phyloP scores from a whole-genome alignment of 2,329 filamentous ascomycete genomes.

The Xenosphaeropsis pyriputrescens region DNA sequence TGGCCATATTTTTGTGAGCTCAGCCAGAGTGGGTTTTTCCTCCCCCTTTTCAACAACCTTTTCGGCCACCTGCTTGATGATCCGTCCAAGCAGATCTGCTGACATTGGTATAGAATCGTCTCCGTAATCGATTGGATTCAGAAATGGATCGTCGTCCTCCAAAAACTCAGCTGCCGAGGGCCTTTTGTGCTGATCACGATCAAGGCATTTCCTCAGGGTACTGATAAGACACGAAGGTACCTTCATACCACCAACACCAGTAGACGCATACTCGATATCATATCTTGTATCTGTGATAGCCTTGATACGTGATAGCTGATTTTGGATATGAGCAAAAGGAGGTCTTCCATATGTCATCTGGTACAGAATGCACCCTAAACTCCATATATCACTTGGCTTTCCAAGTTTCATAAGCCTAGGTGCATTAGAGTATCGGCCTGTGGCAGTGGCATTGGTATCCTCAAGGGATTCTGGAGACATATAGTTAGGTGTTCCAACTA shows the following conservation, averaged over 20 bases:
- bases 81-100: constrained; percentile 44
- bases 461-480: constrained; percentile 94
- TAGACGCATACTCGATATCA: constrained; percentile 54
- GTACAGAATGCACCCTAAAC: constrained; percentile 88
- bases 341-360: constrained; percentile 98
- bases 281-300: constrained; percentile 73
- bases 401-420: constrained; percentile 87
- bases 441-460: constrained; percentile 54
- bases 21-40: constrained; percentile 40
- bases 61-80: constrained; percentile 40
- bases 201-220: constrained; percentile 48
- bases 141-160: constrained; percentile 41
- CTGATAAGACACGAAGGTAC: constrained; percentile 44
- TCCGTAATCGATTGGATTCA: constrained; percentile 42
- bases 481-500: constrained; percentile 94
- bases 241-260: constrained; percentile 48
- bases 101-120: constrained; percentile 42
- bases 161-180: constrained; percentile 51
- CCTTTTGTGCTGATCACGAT: constrained; percentile 44
- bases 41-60: constrained; percentile 38
- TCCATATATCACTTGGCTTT: constrained; percentile 94
- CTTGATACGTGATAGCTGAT: constrained; percentile 74
- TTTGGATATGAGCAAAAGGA: constrained; percentile 83
- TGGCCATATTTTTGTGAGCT: constrained; percentile 40
- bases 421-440: constrained; percentile 20